phyloP scores from a whole-genome alignment of 148 eudicot species.

The Vaccinium myrtillus region DNA sequence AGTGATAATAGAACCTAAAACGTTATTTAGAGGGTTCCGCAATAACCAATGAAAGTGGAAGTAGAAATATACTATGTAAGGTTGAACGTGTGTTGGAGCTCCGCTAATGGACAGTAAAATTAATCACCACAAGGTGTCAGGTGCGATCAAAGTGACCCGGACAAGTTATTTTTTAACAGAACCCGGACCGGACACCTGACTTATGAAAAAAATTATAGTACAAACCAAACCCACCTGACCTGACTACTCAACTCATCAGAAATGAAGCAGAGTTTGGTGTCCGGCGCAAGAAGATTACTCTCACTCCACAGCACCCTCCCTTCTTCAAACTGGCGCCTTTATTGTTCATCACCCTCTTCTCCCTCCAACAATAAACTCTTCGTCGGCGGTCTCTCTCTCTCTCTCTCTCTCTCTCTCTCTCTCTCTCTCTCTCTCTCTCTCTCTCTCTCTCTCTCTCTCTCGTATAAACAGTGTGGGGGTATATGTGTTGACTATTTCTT shows the following conservation, averaged over 20 bases:
- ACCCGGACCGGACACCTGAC: no score
- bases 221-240: background rate
- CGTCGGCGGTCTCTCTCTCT: slow-evolving; percentile 50
- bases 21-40: no score
- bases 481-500: background rate
- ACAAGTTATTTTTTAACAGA: no score
- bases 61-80: no score
- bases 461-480: background rate
- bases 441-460: slow-evolving; percentile 17
- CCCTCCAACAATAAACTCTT: slow-evolving; percentile 56
- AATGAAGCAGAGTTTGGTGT: slow-evolving; percentile 31
- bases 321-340: slow-evolving; percentile 27
- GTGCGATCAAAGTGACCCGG: no score
- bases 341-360: slow-evolving; percentile 35
- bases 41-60: no score
- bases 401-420: background rate
- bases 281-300: slow-evolving; percentile 33
- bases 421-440: slow-evolving; percentile 19
- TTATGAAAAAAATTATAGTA: no score
- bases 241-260: background rate
- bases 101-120: no score
- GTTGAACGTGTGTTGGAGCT: no score
- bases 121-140: no score
- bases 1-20: no score
- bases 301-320: slow-evolving; percentile 18